A percentile compares a stretch with the other conserved stretches of the same genome.
These are phyloP conservation scores for Fusarium zealandicum DNA, from an alignment of 2,329 filamentous ascomycete genomes.

Conservation along the genomic window DNA sequence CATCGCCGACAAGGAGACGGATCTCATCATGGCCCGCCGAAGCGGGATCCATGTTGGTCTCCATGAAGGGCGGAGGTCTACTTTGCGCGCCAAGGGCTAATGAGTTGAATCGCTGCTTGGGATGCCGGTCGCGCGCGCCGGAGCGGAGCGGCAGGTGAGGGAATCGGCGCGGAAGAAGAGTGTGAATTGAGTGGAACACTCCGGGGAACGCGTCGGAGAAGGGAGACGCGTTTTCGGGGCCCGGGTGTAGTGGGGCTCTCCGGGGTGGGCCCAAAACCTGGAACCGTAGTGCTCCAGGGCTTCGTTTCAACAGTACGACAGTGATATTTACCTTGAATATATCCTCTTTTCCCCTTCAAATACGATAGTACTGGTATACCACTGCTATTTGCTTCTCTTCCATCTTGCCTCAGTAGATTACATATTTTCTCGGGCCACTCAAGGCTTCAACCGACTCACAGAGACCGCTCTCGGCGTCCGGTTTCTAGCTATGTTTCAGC, in stretches of 20 bases:
- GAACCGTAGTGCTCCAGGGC: too few species aligned
- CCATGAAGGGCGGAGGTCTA: conserved; percentile 4
- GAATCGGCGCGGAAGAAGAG: conserved; percentile 6
- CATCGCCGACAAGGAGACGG: conserved; percentile 47
- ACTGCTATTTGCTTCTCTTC: too few species aligned
- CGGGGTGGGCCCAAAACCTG: conserved; percentile 19
- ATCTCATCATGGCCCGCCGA: conserved; percentile 45
- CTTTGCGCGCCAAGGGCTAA: too few species aligned
- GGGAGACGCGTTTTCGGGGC: conserved; percentile 32
- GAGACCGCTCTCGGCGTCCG: too few species aligned
- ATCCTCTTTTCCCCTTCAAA: too few species aligned
- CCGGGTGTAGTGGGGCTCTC: conserved; percentile 13
- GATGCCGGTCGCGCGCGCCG: conserved; percentile 1
- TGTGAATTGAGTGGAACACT: conserved; percentile 28
- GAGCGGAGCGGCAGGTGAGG: conserved; percentile 17
- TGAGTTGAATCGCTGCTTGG: too few species aligned
- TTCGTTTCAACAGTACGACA: too few species aligned
- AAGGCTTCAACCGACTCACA: not conserved
- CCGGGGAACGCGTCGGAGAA: conserved; percentile 33
- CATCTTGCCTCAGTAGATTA: not conserved
- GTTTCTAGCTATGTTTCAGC: not conserved
- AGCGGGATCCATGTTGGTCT: conserved; percentile 37
- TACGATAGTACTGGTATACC: too few species aligned
- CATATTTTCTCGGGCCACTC: not conserved
- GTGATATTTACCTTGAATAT: too few species aligned